These are phyloP conservation scores for Aegilops umbellulata DNA, from an alignment of 176 grass and related monocot genomes.

Conservation along the genomic window DNA sequence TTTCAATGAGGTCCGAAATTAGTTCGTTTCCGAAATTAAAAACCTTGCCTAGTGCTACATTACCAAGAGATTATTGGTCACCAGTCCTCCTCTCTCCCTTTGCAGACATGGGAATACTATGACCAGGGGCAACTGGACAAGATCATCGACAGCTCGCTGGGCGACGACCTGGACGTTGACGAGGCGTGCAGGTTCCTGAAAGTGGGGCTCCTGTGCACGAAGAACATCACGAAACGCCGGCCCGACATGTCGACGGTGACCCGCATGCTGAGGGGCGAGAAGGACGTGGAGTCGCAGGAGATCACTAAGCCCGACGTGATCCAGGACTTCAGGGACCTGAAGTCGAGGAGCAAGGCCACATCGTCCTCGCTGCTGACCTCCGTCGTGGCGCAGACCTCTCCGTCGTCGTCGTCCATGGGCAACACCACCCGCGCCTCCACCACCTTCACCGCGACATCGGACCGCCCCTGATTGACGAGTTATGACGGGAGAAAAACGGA, in stretches of 20 bases:
- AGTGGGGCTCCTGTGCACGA: conserved; percentile 73
- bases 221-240: conserved; percentile 46
- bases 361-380: conserved; percentile 45
- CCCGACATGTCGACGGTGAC: conserved; percentile 54
- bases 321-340: conserved; percentile 62
- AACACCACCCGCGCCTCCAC: conserved; percentile 56
- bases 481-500: neutral
- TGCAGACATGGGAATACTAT: conserved; percentile 76
- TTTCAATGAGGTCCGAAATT: too few species aligned
- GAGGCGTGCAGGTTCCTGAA: conserved; percentile 77
- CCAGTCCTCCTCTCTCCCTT: conserved; percentile 2
- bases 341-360: conserved; percentile 38
- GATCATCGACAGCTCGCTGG: conserved; percentile 62
- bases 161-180: conserved; percentile 41
- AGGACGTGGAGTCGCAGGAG: conserved; percentile 28
- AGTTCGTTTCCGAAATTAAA: too few species aligned
- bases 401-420: conserved; percentile 32
- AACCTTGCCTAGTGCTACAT: neutral
- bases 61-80: neutral
- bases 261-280: conserved; percentile 57
- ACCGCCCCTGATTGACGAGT: neutral
- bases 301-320: conserved; percentile 73
- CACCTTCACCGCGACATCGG: conserved; percentile 53
- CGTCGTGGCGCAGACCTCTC: conserved; percentile 29
- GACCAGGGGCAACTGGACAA: conserved; percentile 42